Conservation (phyloP, 805 yeast genomes). For the Brettanomyces anomalus region DNA sequence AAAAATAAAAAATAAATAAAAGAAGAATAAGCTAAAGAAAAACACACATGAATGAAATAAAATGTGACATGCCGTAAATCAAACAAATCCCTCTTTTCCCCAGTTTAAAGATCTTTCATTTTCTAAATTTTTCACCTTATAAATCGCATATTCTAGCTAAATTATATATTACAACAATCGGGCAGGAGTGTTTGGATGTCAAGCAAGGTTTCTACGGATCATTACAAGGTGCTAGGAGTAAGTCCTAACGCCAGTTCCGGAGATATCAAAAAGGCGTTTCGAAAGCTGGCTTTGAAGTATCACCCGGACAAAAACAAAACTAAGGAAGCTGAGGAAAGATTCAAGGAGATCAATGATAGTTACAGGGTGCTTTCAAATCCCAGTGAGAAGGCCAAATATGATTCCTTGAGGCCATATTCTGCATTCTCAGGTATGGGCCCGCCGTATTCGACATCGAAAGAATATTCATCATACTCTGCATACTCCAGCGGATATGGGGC, state of each 20-base stretch:
- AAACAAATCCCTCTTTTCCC: no score
- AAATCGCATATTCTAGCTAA: no score
- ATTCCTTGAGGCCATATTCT: conserved; percentile 15
- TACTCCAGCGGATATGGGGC: neutral
- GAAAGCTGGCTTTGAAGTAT: conserved; percentile 58
- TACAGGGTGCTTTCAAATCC: conserved; percentile 74
- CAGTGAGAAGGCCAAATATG: conserved; percentile 46
- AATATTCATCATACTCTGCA: neutral
- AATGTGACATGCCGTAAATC: no score
- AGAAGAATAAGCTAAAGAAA: no score
- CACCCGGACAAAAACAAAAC: conserved; percentile 78
- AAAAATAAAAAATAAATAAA: no score
- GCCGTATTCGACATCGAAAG: conserved; percentile 28
- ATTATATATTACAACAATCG: no score
- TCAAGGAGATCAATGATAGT: conserved; percentile 86
- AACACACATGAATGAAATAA: no score
- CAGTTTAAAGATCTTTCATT: no score
- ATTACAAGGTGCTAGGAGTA: conserved; percentile 57
- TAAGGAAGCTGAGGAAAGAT: conserved; percentile 59
- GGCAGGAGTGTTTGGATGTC: no score
- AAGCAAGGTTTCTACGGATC: conserved; percentile 22
- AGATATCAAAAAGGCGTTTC: conserved; percentile 71
- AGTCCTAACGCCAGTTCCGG: conserved; percentile 39
- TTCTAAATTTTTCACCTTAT: no score
- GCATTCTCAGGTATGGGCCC: neutral